Evolutionary conservation across 148 eudicot species (phyloP), one percentile per base, ranked within the genome.

Genomic region (Camellia lanceoleosa): DNA sequence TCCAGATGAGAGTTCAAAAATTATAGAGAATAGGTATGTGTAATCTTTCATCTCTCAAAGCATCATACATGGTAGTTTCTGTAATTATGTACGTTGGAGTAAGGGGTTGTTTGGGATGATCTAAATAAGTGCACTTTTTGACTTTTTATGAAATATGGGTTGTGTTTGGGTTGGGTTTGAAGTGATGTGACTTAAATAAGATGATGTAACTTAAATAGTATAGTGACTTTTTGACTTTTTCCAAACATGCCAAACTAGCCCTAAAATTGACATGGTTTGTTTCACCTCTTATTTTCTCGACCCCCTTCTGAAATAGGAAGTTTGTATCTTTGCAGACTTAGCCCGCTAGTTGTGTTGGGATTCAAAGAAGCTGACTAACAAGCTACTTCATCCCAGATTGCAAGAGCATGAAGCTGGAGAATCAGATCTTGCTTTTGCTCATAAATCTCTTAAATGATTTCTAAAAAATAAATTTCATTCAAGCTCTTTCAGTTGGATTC

Each of bases 1-100:
- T 62, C 38, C 62, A 30, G 43, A 8, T 8, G 16, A 65, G 59
- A 52, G 70, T 52, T 56, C 77, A 71, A 58, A 56, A 77, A 23
- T 65, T n/a, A 72, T 58, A 75, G 66, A 77, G 79, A 61, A 70
- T 47, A 80, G 86, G 86, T 84, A 80, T 10, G 19, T 58, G 43
- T 13, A 19, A n/a, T 80, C 30, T 71, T 63, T 70, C 58, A 14
- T 52, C 61, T 73, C 43, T 73, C 56, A 44, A 13, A 67, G 75
- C 75, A 74, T 41, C 59, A 14, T 15, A 8, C 55, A 10, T 49
- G 49, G 76, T 64, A 64, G 61, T 20, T 51, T 6, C 55, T 55
- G 16, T 30, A 63, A 5, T 78, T 79, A 59, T 47, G 44, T 59
- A 30, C n/a, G n/a, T 42, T 54, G 63, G 71, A 65, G 2, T 20